Conservation (phyloP, 495 filamentous ascomycete species). For the Trichoderma orchidacearum region DNA sequence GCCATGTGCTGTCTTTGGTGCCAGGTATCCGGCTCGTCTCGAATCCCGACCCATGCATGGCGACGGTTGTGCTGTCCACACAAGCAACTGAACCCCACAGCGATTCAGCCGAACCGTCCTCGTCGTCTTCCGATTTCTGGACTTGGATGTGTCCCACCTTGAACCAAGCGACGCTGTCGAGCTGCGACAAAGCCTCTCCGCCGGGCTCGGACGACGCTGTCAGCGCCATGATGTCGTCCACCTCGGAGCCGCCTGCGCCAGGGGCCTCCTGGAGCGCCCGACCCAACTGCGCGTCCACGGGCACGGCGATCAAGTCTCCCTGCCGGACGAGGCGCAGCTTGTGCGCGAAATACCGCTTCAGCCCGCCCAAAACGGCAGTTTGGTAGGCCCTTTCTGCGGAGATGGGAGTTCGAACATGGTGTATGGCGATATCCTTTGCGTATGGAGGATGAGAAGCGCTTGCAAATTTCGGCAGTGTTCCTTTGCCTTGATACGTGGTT, state of each 20-base stretch:
- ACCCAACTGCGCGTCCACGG: slow-evolving; percentile 71
- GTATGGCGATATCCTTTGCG: slow-evolving; percentile 82
- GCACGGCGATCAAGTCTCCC: slow-evolving; percentile 77
- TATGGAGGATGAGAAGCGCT: slow-evolving; percentile 57
- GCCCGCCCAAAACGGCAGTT: slow-evolving; percentile 62
- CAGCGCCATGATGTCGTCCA: slow-evolving; percentile 47
- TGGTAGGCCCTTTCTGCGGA: slow-evolving; percentile 76
- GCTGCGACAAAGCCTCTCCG: slow-evolving; percentile 13
- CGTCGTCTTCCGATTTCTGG: slow-evolving; percentile 38
- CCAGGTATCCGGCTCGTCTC: slow-evolving; percentile 66
- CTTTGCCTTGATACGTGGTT: slow-evolving; percentile 19
- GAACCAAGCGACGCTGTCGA: slow-evolving; percentile 77
- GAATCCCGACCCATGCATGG: slow-evolving; percentile 78
- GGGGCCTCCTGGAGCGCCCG: slow-evolving; percentile 54
- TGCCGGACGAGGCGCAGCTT: slow-evolving; percentile 64
- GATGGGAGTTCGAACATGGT: slow-evolving; percentile 77
- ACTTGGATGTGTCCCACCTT: slow-evolving; percentile 58
- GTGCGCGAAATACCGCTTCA: slow-evolving; percentile 77
- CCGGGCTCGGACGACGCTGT: slow-evolving; percentile 17
- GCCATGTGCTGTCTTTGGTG: slow-evolving; percentile 61
- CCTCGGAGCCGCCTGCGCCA: slow-evolving; percentile 42
- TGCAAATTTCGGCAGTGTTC: slow-evolving; percentile 32
- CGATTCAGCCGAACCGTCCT: slow-evolving; percentile 36
- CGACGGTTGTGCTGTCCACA: slow-evolving; percentile 70
- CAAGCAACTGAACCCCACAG: slow-evolving; percentile 72